Evolutionary conservation across 2,329 filamentous ascomycete species (phyloP).

Genomic region (Scedosporium dehoogii): DNA sequence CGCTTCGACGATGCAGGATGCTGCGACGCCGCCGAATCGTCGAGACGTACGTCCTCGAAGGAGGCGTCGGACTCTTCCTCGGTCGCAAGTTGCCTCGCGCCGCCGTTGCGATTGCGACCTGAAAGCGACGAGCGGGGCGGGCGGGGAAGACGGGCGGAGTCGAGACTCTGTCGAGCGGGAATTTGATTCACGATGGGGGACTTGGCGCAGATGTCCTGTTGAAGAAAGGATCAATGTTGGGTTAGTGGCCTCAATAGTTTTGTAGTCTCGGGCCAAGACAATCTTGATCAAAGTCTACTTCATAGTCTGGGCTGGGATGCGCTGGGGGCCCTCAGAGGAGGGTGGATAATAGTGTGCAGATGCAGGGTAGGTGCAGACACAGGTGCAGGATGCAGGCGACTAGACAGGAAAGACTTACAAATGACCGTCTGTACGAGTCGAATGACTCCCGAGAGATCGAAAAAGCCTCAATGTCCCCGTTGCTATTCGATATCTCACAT

Average conservation of each 20-base stretch:
- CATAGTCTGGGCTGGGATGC: no score
- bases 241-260: neutral
- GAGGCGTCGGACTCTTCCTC: conserved; percentile 50
- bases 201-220: conserved; percentile 78
- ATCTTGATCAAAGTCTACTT: no score
- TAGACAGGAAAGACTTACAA: conserved; percentile 49
- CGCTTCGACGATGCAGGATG: neutral
- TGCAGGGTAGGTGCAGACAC: no score
- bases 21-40: conserved; percentile 49
- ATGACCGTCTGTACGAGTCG: conserved; percentile 90
- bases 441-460: conserved; percentile 95
- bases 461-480: conserved; percentile 83
- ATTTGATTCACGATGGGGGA: conserved; percentile 61
- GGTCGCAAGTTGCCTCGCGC: conserved; percentile 52
- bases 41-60: conserved; percentile 87
- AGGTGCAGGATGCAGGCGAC: no score
- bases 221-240: neutral
- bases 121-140: conserved; percentile 52
- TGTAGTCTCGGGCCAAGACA: no score
- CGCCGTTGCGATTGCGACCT: conserved; percentile 31
- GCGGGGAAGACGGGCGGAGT: conserved; percentile 58
- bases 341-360: neutral
- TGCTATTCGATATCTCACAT: conserved; percentile 47
- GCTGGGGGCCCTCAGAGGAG: neutral
- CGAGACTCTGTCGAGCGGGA: conserved; percentile 67